Evolutionary conservation across 2,329 filamentous ascomycete genomes (phyloP), one percentile per base, ranked within the genome.

Genomic region (Sarocladiaceae sp.): DNA sequence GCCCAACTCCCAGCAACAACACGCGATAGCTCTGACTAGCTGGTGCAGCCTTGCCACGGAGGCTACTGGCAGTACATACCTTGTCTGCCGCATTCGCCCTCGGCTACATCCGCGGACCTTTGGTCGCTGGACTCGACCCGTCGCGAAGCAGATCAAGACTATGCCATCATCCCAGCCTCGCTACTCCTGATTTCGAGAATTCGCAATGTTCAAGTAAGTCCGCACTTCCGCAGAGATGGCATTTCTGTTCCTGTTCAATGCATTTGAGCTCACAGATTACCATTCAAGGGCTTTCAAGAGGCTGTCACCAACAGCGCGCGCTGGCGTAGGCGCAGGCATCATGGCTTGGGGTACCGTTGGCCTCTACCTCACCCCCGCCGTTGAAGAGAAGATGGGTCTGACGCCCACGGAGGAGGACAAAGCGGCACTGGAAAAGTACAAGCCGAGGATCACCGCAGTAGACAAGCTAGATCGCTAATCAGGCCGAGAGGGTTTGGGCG

Each of bases 301-400:
- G 54, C 80, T 95, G 44, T 68, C 82, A 3, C 76, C 83, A 15
- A 82, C 77, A 53, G 83, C 85, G 19, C 84, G 85, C 46, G 66
- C 87, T 33, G 66, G 82, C 39, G 73, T 95, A 50, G 90, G 90
- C 53, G 60, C 80, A 40, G 84, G 81, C 54, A 66, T 95, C 52
- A 79, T 95, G 57, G 78, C 78, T 26, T 95, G 88, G 78, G 88
- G 87, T 12, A 67, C 71, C 32, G 67, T 80, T 32, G 90, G 88
- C 13, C 72, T 93, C n/a, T 82, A 83, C 58, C 58, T 86, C 15
- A 80, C 84, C 4, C 85, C 91, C 58, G 72, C 73, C 46, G 80
- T 83, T 13, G 89, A 91, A 64, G 76, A 85, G 58, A 80, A 74
- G 33, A 74, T 90, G 48, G 85, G 85, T 6, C 76, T 88, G 61